phyloP scores from a whole-genome alignment of 768 basidiomycete species.

The Podaxis mareebaensis region DNA sequence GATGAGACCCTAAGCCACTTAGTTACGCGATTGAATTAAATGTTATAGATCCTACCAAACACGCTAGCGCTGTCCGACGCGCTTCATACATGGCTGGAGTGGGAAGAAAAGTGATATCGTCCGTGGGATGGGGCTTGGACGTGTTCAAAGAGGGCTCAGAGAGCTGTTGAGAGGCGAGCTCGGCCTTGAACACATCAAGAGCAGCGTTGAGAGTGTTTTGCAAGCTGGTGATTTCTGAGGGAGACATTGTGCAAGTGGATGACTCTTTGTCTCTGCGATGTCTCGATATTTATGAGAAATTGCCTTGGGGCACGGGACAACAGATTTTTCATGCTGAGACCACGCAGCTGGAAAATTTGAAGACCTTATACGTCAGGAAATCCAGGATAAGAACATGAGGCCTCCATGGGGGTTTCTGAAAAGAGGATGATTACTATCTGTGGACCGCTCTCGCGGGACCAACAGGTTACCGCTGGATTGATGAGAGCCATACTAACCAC shows the following conservation, averaged over 20 bases:
- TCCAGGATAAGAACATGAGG: neutral
- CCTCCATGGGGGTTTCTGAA: neutral
- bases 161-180: conserved; percentile 34
- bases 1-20: conserved; percentile 29
- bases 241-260: conserved; percentile 24
- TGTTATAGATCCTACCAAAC: conserved; percentile 25
- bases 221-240: conserved; percentile 39
- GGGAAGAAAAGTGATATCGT: conserved; percentile 36
- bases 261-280: neutral
- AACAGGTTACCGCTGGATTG: neutral
- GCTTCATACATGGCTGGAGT: conserved; percentile 38
- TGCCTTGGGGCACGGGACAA: neutral
- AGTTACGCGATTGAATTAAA: neutral
- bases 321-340: neutral
- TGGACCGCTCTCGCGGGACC: neutral
- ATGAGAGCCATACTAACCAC: neutral
- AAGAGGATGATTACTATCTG: neutral
- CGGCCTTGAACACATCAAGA: conserved; percentile 39
- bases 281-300: neutral
- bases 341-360: neutral
- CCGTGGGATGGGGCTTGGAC: conserved; percentile 35
- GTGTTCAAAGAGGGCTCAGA: conserved; percentile 37
- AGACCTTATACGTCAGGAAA: neutral
- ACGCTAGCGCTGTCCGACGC: conserved; percentile 33
- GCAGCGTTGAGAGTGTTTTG: conserved; percentile 40